Conservation (phyloP, 2,329 filamentous ascomycete species). For the Trichoderma hamatum region DNA sequence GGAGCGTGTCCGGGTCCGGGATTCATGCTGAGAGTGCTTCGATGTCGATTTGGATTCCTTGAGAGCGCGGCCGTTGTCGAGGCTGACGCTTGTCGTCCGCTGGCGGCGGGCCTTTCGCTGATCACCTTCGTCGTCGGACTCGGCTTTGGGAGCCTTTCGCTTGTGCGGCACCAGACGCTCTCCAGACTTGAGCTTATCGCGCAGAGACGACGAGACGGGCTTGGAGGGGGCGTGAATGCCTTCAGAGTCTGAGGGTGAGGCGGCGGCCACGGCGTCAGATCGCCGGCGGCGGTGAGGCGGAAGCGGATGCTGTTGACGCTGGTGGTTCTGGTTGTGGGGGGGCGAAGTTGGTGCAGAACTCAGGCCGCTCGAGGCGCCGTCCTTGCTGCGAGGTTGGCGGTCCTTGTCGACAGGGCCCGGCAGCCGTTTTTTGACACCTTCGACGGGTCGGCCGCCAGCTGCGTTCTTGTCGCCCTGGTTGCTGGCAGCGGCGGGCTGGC, state of each 20-base stretch:
- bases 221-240: slow-evolving; percentile 48
- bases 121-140: slow-evolving; percentile 62
- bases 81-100: slow-evolving; percentile 51
- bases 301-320: slow-evolving; percentile 38
- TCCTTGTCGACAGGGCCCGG: slow-evolving; percentile 45
- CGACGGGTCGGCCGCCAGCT: slow-evolving; percentile 39
- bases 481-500: slow-evolving; percentile 39
- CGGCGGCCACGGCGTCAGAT: slow-evolving; percentile 40
- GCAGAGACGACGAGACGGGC: slow-evolving; percentile 48
- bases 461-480: slow-evolving; percentile 43
- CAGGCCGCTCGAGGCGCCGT: slow-evolving; percentile 56
- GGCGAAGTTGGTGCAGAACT: slow-evolving; percentile 64
- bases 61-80: slow-evolving; percentile 40
- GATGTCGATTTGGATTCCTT: slow-evolving; percentile 43
- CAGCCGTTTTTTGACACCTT: slow-evolving; percentile 52
- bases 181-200: slow-evolving; percentile 52
- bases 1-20: slow-evolving; percentile 47
- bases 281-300: slow-evolving; percentile 41
- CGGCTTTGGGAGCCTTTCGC: slow-evolving; percentile 56
- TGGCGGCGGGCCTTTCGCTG: slow-evolving; percentile 57
- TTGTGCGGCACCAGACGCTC: slow-evolving; percentile 55
- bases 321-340: slow-evolving; percentile 38
- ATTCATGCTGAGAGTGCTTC: slow-evolving; percentile 38
- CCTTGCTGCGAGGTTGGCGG: slow-evolving; percentile 49
- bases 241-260: slow-evolving; percentile 61